Conservation (phyloP, 2,329 filamentous ascomycete species). For the Botrytis medusae region DNA sequence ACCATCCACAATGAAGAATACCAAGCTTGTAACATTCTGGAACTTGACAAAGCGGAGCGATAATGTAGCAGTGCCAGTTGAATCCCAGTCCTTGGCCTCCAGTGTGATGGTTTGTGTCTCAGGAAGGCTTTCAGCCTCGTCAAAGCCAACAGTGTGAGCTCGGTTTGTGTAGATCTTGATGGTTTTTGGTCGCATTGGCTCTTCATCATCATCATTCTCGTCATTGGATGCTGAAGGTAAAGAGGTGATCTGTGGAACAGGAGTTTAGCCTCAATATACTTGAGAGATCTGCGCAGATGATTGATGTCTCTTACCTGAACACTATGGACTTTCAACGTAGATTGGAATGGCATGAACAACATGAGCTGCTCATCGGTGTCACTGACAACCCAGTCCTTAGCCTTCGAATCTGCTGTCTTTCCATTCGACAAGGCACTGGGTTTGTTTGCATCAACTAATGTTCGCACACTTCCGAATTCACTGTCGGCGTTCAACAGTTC, state of each 20-base stretch:
- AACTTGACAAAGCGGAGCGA: constrained; percentile 92
- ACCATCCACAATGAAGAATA: constrained; percentile 85
- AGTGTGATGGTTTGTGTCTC: constrained; percentile 80
- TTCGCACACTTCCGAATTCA: constrained; percentile 69
- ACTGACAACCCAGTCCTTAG: constrained; percentile 87
- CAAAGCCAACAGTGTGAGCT: constrained; percentile 87
- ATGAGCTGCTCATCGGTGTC: constrained; percentile 97
- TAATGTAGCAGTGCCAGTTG: constrained; percentile 70
- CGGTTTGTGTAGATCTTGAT: constrained; percentile 87
- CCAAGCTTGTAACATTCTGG: constrained; percentile 84
- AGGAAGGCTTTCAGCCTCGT: constrained; percentile 85
- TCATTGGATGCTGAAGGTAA: constrained; percentile 56
- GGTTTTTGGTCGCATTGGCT: constrained; percentile 76
- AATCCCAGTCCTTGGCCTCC: constrained; percentile 75
- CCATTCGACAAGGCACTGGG: constrained; percentile 63
- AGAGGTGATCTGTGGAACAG: constrained; percentile 71
- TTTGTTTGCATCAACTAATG: constrained; percentile 68
- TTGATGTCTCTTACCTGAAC: constrained; percentile 53
- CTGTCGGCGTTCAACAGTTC: constrained; percentile 87
- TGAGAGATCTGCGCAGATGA: neutral
- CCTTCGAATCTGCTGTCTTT: constrained; percentile 49
- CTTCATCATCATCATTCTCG: constrained; percentile 74
- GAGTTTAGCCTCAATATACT: neutral
- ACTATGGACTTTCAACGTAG: constrained; percentile 85
- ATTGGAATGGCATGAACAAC: constrained; percentile 87